A percentile compares a stretch with the other conserved stretches of the same genome.
Evolutionary conservation across 352 stramenopile genomes (phyloP).

Genomic region (Globisporangium emineosum): DNA sequence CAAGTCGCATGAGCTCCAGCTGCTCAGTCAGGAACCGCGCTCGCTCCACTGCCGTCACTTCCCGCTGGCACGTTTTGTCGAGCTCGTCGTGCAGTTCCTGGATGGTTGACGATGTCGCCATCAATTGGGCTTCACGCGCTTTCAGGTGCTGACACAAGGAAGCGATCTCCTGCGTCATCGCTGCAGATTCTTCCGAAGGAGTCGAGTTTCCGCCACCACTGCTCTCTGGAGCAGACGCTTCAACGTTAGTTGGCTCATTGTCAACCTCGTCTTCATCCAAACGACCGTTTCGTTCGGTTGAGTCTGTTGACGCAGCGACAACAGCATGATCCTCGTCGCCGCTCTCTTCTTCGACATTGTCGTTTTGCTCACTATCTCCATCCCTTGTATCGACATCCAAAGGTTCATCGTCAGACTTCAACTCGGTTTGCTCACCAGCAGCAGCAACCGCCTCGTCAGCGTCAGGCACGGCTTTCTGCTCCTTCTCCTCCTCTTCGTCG

Average conservation of each 20-base stretch:
- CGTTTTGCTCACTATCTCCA: background rate
- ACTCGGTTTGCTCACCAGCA: background rate
- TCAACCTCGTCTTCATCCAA: background rate
- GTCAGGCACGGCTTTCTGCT: background rate
- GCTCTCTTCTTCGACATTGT: background rate
- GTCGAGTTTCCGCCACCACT: background rate
- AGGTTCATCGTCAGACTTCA: background rate
- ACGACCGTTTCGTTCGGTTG: background rate
- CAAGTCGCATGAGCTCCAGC: conserved; percentile 52
- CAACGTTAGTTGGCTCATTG: background rate
- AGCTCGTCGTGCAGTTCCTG: conserved; percentile 74
- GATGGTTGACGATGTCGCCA: conserved; percentile 61
- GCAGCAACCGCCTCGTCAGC: background rate
- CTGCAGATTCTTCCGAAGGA: background rate
- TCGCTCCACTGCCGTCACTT: conserved; percentile 59
- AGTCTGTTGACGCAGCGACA: background rate
- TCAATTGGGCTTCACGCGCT: conserved; percentile 59
- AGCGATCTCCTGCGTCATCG: conserved; percentile 14
- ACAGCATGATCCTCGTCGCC: background rate
- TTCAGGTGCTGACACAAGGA: conserved; percentile 38
- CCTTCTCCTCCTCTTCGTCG: background rate
- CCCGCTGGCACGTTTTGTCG: conserved; percentile 65
- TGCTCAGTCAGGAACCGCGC: conserved; percentile 62
- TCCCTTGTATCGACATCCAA: background rate
- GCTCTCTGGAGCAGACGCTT: background rate